Evolutionary conservation across 1,139 yeast species (phyloP), one percentile per base, ranked within the genome.

Genomic region (Debaryomycetaceae sp.): DNA sequence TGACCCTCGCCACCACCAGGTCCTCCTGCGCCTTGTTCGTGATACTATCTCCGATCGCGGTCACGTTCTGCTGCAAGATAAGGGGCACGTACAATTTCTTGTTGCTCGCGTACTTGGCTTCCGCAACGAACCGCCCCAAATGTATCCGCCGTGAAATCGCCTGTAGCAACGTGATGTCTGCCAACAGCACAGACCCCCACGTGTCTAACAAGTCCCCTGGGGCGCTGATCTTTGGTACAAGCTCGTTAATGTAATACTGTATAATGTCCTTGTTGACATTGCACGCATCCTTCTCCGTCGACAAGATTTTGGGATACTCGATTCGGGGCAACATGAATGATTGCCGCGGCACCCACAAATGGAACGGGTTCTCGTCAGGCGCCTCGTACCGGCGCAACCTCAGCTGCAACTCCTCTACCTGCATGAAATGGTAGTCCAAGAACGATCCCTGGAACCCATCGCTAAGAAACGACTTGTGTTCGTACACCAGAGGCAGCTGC

Each of bases 51-150:
- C 78, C 85, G 31, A 90, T 79, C 1, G 92, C 95, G n/a, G 63
- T 59, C 4, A 72, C 58, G 47, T 90, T 95, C 34, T 61, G 67
- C 1, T 66, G 71, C 37, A 60, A 50, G 40, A 90, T 90, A 43
- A 86, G 58, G 41, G 67, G 57, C 2, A 72, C 73, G 56, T 77
- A 86, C 31, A 53, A 53, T 30, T 71, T 81, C 26, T 63, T 68
- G 40, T 87, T 93, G 18, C 64, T 56, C 44, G 68, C 78, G 51
- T 74, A 90, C 55, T 90, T 90, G 25, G 95, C 80, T 51, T 90
- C 98, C 4, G 98, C 98, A 4, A 90, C 98, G 60, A 90, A 90
- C 54, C 81, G 83, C 29, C 97, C 98, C 55, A 90, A 90, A 56
- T 90, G 98, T 40, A 90, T 85, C 49, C 98, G 71, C 44, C 98